Percentiles rank a stretch among this genome's conserved stretches.
These are phyloP conservation scores for Fusarium sp. DNA, from an alignment of 2,329 filamentous ascomycete genomes.

Conservation along the genomic window DNA sequence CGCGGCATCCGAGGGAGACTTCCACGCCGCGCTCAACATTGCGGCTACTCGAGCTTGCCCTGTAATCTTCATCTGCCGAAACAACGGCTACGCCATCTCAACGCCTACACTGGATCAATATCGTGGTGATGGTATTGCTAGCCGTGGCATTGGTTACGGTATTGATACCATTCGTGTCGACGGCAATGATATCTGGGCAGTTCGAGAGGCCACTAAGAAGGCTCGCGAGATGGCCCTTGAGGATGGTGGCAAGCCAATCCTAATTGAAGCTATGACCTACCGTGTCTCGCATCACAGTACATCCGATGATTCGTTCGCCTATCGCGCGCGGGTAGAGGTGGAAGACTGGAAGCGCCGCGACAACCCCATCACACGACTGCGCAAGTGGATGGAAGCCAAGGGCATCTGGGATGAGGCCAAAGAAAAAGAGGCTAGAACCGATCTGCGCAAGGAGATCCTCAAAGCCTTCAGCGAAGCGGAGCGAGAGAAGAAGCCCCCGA, in stretches of 20 bases:
- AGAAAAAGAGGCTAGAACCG: conserved; percentile 80
- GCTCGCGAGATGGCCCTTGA: conserved; percentile 85
- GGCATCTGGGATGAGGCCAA: conserved; percentile 87
- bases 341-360: conserved; percentile 95
- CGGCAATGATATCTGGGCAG: conserved; percentile 94
- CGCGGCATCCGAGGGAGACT: conserved; percentile 91
- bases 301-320: conserved; percentile 96
- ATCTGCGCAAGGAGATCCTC: conserved; percentile 81
- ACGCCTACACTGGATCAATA: conserved; percentile 94
- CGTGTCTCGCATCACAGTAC: conserved; percentile 98
- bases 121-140: conserved; percentile 91
- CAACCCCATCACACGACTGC: conserved; percentile 86
- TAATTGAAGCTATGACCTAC: conserved; percentile 98
- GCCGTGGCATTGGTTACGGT: conserved; percentile 89
- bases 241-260: conserved; percentile 84
- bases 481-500: conserved; percentile 82
- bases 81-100: conserved; percentile 93
- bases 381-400: conserved; percentile 91
- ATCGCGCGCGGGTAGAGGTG: conserved; percentile 92
- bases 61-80: conserved; percentile 90
- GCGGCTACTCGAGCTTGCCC: conserved; percentile 91
- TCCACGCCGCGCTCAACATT: conserved; percentile 92
- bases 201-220: conserved; percentile 82
- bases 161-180: conserved; percentile 94
- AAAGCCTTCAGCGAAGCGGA: conserved; percentile 89